Evolutionary conservation across 208 protist species (phyloP).

Genomic region (Phytomonas sp.): DNA sequence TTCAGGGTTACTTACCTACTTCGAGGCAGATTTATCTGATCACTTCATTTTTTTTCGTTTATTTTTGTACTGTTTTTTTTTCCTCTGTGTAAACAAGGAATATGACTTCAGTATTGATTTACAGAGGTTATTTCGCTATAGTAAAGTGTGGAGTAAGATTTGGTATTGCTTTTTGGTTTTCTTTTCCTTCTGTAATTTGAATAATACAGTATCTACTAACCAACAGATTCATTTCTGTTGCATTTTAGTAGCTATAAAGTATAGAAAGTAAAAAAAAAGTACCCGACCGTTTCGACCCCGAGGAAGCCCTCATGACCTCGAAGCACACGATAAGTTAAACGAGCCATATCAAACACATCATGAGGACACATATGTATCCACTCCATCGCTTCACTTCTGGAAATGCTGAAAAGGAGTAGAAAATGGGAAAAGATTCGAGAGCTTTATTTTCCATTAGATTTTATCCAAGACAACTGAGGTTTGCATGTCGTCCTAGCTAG

Average conservation of each 20-base stretch:
- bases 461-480: not conserved
- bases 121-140: not conserved
- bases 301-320: not conserved
- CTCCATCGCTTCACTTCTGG: not conserved
- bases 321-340: not conserved
- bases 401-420: not conserved
- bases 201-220: not conserved
- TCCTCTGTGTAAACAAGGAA: not conserved
- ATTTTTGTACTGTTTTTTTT: not conserved
- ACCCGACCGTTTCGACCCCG: not conserved
- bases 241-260: not conserved
- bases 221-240: not conserved
- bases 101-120: not conserved
- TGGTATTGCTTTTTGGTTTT: slow-evolving; percentile 11
- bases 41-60: slow-evolving; percentile 8
- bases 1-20: not conserved
- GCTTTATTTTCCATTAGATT: not conserved
- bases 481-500: not conserved
- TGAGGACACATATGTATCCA: not conserved
- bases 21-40: not conserved
- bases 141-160: not conserved
- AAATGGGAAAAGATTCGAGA: not conserved
- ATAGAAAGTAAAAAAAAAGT: not conserved
- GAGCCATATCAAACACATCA: not conserved
- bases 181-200: slow-evolving; percentile 11